phyloP scores from a whole-genome alignment of 176 grass and related monocot genomes.

The Oryza longistaminata region DNA sequence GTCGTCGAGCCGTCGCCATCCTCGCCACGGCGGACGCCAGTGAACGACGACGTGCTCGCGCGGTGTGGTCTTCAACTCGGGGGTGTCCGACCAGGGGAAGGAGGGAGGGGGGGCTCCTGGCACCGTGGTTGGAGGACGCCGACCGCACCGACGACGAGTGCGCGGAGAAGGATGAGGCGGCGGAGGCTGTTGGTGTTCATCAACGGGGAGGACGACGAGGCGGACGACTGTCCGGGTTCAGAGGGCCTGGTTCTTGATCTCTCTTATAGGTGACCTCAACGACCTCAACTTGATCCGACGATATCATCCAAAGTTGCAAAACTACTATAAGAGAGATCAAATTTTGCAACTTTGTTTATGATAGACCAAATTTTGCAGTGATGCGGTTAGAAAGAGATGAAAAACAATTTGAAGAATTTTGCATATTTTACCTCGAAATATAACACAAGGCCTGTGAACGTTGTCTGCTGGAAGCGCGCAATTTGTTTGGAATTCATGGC shows the following conservation, averaged over 20 bases:
- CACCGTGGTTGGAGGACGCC: too few relatives aligned
- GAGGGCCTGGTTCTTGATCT: constrained; percentile 87
- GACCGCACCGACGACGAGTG: constrained; percentile 3
- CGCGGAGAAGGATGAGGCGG: background rate
- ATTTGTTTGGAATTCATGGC: constrained; percentile 95
- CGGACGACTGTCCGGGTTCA: constrained; percentile 73
- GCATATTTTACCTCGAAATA: constrained; percentile 2
- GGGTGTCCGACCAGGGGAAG: too few relatives aligned
- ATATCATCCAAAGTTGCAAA: background rate
- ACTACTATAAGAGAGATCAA: too few relatives aligned
- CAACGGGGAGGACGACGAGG: constrained; percentile 46
- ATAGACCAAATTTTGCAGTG: background rate
- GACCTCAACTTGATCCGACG: background rate
- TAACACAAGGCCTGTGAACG: constrained; percentile 64
- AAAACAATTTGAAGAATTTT: background rate
- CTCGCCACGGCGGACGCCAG: too few relatives aligned
- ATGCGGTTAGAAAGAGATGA: too few relatives aligned
- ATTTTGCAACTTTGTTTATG: background rate
- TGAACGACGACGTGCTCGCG: too few relatives aligned
- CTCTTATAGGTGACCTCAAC: constrained; percentile 61
- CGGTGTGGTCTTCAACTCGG: too few relatives aligned
- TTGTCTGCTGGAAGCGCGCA: constrained; percentile 93
- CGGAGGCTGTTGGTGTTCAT: constrained; percentile 32
- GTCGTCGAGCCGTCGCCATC: too few relatives aligned
- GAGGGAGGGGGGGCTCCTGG: too few relatives aligned